Percentiles rank a stretch among this genome's conserved stretches.
phyloP scores from a whole-genome alignment of 345 rosid species.

The Arabidopsis arenosa region DNA sequence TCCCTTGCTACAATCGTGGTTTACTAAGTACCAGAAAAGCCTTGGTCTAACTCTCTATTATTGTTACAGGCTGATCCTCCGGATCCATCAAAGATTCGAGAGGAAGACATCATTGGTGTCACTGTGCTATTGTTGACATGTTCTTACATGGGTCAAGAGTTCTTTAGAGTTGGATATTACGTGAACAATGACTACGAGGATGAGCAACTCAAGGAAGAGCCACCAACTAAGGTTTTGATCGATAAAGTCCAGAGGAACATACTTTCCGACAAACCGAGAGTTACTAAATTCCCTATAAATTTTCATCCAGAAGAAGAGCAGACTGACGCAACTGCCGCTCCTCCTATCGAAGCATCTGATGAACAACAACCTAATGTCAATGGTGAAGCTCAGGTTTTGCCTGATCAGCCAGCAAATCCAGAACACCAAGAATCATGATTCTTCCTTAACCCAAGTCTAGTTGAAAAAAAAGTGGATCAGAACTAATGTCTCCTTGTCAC shows the following conservation, averaged over 20 bases:
- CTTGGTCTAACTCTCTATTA: not conserved
- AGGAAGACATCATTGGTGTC: slow-evolving; percentile 90
- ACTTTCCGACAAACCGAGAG: slow-evolving; percentile 89
- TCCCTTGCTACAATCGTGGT: not conserved
- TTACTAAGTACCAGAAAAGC: not conserved
- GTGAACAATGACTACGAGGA: slow-evolving; percentile 94
- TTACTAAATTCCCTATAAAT: slow-evolving; percentile 92
- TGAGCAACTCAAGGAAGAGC: slow-evolving; percentile 91
- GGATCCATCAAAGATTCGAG: slow-evolving; percentile 84
- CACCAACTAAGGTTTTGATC: slow-evolving; percentile 77
- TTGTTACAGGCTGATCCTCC: slow-evolving; percentile 81
- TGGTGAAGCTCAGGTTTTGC: slow-evolving; percentile 26
- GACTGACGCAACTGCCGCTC: slow-evolving; percentile 75
- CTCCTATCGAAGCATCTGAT: slow-evolving; percentile 38
- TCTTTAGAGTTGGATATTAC: slow-evolving; percentile 86
- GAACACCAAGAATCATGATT: slow-evolving; percentile 13
- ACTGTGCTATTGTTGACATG: slow-evolving; percentile 87
- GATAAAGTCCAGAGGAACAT: slow-evolving; percentile 89
- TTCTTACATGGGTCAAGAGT: slow-evolving; percentile 89
- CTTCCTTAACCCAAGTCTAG: not conserved
- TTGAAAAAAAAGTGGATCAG: not conserved
- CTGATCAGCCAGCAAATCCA: slow-evolving; percentile 28
- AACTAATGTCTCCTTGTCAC: not conserved
- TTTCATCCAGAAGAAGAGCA: slow-evolving; percentile 77
- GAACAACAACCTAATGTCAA: slow-evolving; percentile 31